These are phyloP conservation scores for Jatropha podagrica DNA, from an alignment of 441 rosid species.

Conservation along the genomic window DNA sequence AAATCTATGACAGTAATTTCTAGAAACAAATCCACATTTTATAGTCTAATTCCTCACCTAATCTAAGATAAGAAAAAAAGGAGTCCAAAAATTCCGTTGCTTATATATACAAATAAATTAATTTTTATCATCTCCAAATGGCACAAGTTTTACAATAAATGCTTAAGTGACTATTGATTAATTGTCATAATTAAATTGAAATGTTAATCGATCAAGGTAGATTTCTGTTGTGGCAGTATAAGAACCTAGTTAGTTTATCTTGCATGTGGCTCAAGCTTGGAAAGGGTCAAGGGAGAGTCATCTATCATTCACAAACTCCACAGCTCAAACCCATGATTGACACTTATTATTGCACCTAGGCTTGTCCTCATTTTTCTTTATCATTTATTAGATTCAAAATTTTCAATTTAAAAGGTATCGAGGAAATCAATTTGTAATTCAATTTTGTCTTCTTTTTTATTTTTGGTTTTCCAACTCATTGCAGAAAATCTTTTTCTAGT, in stretches of 20 bases:
- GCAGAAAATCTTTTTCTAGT: not conserved
- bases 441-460: not conserved
- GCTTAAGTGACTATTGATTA: not conserved
- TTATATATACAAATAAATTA: not conserved
- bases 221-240: not conserved
- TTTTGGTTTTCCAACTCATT: not conserved
- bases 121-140: not conserved
- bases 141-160: not conserved
- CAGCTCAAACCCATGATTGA: not conserved
- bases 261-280: not conserved
- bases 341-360: not conserved
- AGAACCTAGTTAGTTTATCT: not conserved
- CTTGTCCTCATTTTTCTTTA: no score
- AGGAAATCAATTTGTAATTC: not conserved
- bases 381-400: no score
- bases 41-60: not conserved
- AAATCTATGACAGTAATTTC: not conserved
- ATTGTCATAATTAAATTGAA: not conserved
- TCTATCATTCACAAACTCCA: not conserved
- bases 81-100: not conserved
- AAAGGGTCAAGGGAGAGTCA: not conserved
- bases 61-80: not conserved
- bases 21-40: not conserved
- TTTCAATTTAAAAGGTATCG: not conserved
- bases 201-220: not conserved